A percentile compares a stretch with the other conserved stretches of the same genome.
Conservation (phyloP, 257 asterid genomes). For the Nicotiana paniculata region DNA sequence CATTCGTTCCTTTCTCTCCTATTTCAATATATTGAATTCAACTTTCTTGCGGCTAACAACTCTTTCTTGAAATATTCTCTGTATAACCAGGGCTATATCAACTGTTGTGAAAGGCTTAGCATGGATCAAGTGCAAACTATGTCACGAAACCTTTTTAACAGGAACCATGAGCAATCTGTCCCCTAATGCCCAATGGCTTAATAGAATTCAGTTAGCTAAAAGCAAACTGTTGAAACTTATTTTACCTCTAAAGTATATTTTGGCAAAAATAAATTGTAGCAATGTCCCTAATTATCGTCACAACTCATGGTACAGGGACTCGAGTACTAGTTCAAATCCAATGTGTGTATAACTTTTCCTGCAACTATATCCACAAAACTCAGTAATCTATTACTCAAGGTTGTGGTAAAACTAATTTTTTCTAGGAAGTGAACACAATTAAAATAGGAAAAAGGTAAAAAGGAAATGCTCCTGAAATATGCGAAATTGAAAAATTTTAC, state of each 20-base stretch:
- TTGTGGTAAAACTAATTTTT: not conserved
- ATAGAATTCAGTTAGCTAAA: not conserved
- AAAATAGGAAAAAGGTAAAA: not conserved
- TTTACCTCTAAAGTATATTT: too few relatives aligned
- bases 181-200: not conserved
- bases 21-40: conserved; percentile 30
- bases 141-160: not conserved
- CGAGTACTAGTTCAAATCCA: too few relatives aligned
- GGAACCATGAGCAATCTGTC: not conserved
- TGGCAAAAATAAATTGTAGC: too few relatives aligned
- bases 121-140: not conserved
- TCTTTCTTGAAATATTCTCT: conserved; percentile 34
- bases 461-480: too few relatives aligned
- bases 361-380: not conserved
- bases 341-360: not conserved
- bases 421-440: not conserved
- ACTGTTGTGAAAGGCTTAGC: not conserved
- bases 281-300: too few relatives aligned
- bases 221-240: not conserved
- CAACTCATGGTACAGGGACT: too few relatives aligned
- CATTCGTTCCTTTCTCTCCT: conserved; percentile 43
- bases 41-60: conserved; percentile 35
- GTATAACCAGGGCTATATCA: not conserved
- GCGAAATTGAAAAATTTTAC: too few relatives aligned
- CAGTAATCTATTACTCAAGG: not conserved